Conservation (phyloP, 345 rosid species). For the Hibiscus trionum region DNA sequence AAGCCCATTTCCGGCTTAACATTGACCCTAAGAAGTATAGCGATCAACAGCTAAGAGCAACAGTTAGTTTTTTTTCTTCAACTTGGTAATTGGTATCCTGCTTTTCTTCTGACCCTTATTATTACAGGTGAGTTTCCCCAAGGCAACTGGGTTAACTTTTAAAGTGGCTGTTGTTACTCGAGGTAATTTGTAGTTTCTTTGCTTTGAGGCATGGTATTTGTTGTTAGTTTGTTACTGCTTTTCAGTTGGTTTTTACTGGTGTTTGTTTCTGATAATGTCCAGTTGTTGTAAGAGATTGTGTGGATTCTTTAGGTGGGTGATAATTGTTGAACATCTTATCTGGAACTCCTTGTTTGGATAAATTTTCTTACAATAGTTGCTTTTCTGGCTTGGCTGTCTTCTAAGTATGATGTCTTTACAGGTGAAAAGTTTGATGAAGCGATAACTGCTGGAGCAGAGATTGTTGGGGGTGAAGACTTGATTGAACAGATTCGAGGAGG, state of each 20-base stretch:
- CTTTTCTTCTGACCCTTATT: constrained; percentile 3
- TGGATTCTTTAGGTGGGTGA: neutral
- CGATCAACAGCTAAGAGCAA: constrained; percentile 97
- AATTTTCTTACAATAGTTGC: neutral
- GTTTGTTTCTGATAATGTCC: neutral
- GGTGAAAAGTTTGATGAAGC: constrained; percentile 98
- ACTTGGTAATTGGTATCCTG: too few relatives aligned
- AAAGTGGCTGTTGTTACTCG: constrained; percentile 94
- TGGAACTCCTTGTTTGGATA: neutral
- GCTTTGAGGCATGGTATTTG: constrained; percentile 9
- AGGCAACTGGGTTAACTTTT: constrained; percentile 88
- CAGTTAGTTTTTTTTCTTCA: constrained; percentile 37
- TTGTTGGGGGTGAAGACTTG: constrained; percentile 93
- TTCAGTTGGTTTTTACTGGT: neutral
- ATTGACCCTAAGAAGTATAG: constrained; percentile 80
- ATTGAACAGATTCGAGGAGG: constrained; percentile 87
- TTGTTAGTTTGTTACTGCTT: neutral
- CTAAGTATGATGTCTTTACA: constrained; percentile 20
- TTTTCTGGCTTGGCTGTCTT: constrained; percentile 12
- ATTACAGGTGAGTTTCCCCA: constrained; percentile 79
- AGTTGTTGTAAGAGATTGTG: neutral
- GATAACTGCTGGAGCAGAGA: constrained; percentile 93
- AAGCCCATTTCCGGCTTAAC: constrained; percentile 96
- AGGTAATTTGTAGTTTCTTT: constrained; percentile 37
- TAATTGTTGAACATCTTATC: neutral